Evolutionary conservation across 305 asterid species (phyloP).

Genomic region (Fraxinus xanthoxyloides): DNA sequence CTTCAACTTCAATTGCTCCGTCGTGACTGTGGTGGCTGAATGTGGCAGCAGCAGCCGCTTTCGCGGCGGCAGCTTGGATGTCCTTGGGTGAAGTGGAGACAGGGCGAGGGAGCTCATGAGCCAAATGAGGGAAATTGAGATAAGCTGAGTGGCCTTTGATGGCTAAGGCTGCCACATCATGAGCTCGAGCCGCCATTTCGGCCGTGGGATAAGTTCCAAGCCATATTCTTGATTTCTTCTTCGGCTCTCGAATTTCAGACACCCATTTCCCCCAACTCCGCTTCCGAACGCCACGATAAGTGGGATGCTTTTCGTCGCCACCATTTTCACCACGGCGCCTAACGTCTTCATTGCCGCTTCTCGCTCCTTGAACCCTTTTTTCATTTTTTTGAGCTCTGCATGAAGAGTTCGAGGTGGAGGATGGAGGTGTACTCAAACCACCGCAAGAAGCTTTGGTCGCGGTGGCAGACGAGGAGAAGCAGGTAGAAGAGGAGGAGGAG

Average conservation of each 20-base stretch:
- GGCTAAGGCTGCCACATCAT: constrained; percentile 91
- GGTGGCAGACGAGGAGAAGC: constrained; percentile 8
- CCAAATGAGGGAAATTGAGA: constrained; percentile 80
- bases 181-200: constrained; percentile 96
- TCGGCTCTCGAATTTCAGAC: constrained; percentile 87
- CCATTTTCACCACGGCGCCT: neutral
- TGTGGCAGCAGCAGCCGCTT: constrained; percentile 37
- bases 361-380: neutral
- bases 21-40: constrained; percentile 19
- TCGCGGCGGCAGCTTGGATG: constrained; percentile 85
- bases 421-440: neutral
- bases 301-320: constrained; percentile 39
- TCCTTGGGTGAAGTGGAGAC: constrained; percentile 67
- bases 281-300: constrained; percentile 77
- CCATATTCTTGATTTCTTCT: constrained; percentile 93
- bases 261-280: constrained; percentile 98
- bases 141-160: constrained; percentile 74
- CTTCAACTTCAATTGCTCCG: constrained; percentile 26
- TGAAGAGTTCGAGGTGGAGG: neutral
- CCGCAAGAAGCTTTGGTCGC: neutral
- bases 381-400: neutral
- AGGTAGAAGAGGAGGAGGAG: neutral
- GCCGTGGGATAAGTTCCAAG: constrained; percentile 41
- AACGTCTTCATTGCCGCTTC: neutral
- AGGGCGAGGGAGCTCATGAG: constrained; percentile 66